Percentiles rank a stretch among this genome's conserved stretches.
Evolutionary conservation across 2,329 filamentous ascomycete genomes (phyloP).

Genomic region (Clarireedia paspali): DNA sequence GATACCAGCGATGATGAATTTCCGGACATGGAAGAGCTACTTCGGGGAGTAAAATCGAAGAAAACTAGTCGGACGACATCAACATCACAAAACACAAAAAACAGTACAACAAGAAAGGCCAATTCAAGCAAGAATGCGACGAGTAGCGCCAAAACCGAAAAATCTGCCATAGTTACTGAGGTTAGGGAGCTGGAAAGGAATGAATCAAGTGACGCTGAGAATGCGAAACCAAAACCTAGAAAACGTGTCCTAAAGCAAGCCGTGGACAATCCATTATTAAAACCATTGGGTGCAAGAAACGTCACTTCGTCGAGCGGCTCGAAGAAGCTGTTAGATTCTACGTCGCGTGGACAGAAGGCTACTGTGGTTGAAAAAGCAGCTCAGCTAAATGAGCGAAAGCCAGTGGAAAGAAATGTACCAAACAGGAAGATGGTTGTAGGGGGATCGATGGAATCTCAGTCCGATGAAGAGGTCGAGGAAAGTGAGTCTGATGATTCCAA

Average conservation of each 20-base stretch:
- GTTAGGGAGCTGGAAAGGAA: conserved; percentile 2
- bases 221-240: conserved; percentile 14
- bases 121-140: background rate
- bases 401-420: background rate
- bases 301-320: background rate
- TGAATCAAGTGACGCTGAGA: background rate
- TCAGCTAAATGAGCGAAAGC: background rate
- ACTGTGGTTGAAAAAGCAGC: background rate
- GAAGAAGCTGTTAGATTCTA: background rate
- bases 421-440: background rate
- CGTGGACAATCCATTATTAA: conserved; percentile 20
- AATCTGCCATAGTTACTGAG: background rate
- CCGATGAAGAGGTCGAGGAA: background rate
- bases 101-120: background rate
- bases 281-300: conserved; percentile 12
- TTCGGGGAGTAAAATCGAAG: background rate
- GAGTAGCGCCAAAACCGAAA: background rate
- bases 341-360: background rate
- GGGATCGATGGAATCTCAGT: background rate
- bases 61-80: background rate
- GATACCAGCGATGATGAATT: conserved; percentile 21
- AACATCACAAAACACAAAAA: background rate
- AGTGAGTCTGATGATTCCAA: background rate
- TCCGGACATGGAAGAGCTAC: conserved; percentile 14
- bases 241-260: conserved; percentile 20